Base-by-base conservation (phyloP, 1,284 basidiomycete genomes). In the Ceratobasidium sp. region DNA sequence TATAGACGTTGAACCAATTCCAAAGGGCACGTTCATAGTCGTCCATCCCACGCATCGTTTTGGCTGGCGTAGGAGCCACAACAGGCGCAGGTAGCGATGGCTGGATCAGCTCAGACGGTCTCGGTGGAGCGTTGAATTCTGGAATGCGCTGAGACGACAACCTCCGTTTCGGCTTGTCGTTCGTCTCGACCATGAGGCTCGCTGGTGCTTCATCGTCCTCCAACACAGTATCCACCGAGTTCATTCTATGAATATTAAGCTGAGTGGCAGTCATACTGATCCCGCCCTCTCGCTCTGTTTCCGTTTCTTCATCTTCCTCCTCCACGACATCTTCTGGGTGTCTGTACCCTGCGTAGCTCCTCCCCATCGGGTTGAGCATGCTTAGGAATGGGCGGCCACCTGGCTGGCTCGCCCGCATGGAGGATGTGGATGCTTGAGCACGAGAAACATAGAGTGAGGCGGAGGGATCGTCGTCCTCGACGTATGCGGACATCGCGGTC, bases 1-100 rank as follows among this genome's bases (percentile, higher is more conserved):
- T 97, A 80, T 95, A 95, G 8, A 99, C 95, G 81, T 99, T 99
- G 76, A 98, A 95, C 98, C 98, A 99, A 77, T 94, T 93, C 98
- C 98, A 99, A 54, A 99, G 82, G 0, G 97, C 97, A 78, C 90
- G 90, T 82, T 98, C 95, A 81, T 95, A 92, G 17, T 90, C 90
- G 79, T 95, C 92, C 74, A 97, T 81, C 2, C 94, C 93, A 60
- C 88, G 86, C 87, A 91, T 88, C 72, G 84, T 85, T 77, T 85
- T 88, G 24, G 82, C 67, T 74, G 79, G 56, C 72, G 54, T 73
- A 80, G 78, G 60, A 78, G 78, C 36, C 78, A 75, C 29, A 14
- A 69, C 73, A 9, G 73, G 75, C 17, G 57, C 62, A 8, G 79
- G 76, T 44, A 79, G 79, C 0, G 79, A 77, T 19, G 78, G 75